phyloP scores from a whole-genome alignment of 257 asterid species.

The Nicotiana tabacum region DNA sequence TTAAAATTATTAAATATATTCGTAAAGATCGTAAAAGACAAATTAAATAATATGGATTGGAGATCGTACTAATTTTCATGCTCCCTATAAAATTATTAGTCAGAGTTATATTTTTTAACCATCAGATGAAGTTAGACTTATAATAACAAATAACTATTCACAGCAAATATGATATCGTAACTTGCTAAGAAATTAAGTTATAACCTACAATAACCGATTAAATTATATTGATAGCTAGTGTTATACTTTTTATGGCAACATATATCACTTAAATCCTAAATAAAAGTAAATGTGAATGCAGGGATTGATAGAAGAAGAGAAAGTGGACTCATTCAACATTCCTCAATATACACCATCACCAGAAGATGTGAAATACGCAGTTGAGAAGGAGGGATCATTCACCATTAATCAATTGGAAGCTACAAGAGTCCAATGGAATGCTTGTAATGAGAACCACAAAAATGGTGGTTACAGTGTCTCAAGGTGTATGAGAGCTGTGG shows the following conservation, averaged over 20 bases:
- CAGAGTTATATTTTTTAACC: not conserved
- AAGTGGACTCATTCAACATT: conserved; percentile 46
- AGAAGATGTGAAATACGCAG: conserved; percentile 29
- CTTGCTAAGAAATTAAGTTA: not conserved
- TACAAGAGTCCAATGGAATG: conserved; percentile 46
- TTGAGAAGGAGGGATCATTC: conserved; percentile 55
- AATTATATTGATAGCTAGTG: too few species aligned
- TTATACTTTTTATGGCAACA: not conserved
- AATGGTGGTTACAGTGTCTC: conserved; percentile 40
- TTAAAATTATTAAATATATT: not conserved
- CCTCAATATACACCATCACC: conserved; percentile 63
- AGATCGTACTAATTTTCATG: rapidly evolving
- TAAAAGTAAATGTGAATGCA: not conserved
- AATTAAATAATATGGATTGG: not conserved
- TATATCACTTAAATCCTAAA: not conserved
- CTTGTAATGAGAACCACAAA: conserved; percentile 4
- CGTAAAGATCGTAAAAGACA: not conserved
- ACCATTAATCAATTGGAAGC: conserved; percentile 30
- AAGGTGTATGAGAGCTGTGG: conserved; percentile 58
- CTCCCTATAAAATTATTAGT: not conserved
- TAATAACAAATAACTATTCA: too few species aligned
- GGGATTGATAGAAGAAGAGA: conserved; percentile 47
- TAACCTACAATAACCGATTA: not conserved
- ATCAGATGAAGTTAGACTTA: not conserved
- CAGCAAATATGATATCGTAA: too few species aligned